Percentiles rank a stretch among this genome's conserved stretches.
Conservation (phyloP, 139 green algal species). For the Tetratostichococcus sp. region DNA sequence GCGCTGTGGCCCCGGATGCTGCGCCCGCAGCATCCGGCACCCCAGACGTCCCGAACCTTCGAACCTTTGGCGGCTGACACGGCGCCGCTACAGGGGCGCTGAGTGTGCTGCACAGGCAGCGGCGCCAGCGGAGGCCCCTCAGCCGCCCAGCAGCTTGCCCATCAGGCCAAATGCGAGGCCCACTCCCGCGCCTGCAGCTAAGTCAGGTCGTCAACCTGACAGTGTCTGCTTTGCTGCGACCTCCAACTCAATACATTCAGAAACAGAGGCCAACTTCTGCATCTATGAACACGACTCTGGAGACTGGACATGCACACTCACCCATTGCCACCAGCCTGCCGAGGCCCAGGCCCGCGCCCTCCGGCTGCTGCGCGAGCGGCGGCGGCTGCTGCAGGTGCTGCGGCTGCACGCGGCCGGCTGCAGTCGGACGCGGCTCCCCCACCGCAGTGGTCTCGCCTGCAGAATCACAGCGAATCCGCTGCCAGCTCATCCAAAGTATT, state of each 20-base stretch:
- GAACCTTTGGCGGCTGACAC: no score
- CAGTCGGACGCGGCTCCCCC: neutral
- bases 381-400: neutral
- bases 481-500: no score
- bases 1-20: neutral
- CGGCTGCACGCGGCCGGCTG: neutral
- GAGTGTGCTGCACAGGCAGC: no score
- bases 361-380: neutral
- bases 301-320: neutral
- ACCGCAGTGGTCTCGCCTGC: slow-evolving; percentile 7
- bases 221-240: neutral
- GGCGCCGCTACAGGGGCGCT: no score
- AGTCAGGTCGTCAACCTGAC: neutral
- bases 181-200: neutral
- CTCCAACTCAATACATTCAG: neutral
- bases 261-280: no score
- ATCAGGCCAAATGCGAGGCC: neutral
- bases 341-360: neutral
- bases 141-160: neutral
- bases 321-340: neutral
- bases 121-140: neutral
- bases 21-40: neutral
- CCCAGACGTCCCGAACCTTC: no score
- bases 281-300: no score
- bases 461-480: neutral